Conservation (phyloP, 306 rosid species). For the Cicer pinnatifidum region DNA sequence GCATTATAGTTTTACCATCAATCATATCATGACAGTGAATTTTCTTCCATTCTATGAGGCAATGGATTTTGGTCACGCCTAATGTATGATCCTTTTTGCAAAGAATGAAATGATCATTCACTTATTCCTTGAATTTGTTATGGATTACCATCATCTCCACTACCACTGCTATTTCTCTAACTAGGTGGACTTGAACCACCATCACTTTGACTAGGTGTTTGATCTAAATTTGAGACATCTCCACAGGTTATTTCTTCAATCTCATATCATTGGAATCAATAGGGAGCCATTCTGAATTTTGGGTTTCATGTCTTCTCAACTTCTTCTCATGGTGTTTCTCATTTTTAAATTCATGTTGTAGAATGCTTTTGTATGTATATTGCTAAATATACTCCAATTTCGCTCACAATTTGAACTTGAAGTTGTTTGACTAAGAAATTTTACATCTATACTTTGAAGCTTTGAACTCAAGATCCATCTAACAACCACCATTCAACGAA, state of each 20-base stretch:
- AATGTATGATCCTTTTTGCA: not conserved
- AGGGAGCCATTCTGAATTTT: not conserved
- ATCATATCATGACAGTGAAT: not conserved
- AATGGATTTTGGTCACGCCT: not conserved
- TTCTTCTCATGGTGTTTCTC: not conserved
- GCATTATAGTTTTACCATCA: not conserved
- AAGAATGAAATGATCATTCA: not conserved
- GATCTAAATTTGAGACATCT: not conserved
- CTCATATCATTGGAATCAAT: not conserved
- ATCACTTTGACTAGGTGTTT: not conserved
- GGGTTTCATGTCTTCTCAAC: not conserved
- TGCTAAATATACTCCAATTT: no score
- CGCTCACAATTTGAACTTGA: no score
- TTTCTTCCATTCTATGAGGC: not conserved
- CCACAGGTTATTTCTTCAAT: not conserved
- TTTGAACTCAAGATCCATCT: not conserved
- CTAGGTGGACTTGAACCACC: not conserved
- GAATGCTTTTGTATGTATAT: not conserved
- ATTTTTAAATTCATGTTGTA: not conserved
- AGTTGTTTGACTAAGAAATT: not conserved
- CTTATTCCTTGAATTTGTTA: not conserved
- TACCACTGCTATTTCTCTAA: not conserved
- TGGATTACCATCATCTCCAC: not conserved
- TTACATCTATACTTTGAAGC: not conserved
- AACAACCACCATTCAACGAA: not conserved